Base-by-base conservation (phyloP, 495 filamentous ascomycete species). In the Neurospora hispaniola region DNA sequence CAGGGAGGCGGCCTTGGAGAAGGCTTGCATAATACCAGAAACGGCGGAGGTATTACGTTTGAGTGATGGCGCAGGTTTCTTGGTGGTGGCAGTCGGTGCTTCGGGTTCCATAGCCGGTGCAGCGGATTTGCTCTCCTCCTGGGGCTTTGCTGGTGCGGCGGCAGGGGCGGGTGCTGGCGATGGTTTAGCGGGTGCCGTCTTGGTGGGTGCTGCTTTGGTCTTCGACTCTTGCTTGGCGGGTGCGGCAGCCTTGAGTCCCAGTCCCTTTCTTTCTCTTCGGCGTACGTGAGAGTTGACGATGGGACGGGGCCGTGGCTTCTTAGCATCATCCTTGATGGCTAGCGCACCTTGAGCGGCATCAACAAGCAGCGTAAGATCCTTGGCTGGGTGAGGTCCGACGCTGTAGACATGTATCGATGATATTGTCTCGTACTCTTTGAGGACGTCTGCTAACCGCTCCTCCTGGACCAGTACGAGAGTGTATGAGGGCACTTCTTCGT, bases 361-460 rank as follows among this genome's bases (percentile, higher is more conserved):
- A 12, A 89, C 89, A 69, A 97, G 85, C 10, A 91, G 78, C 78
- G 93, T 89, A 42, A 97, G 82, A 77, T 97, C 89, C 84, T 93
- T 90, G 10, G 94, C 80, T 3, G 88, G 84, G 40, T 88, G 85
- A 1, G 92, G 88, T 43, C 91, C 91, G 48, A 98, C 75, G 78
- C 94, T 97, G 81, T 98, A 98, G 69, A 98, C 82, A 77, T 97
- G 93, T 71, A 97, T 90, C 4, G 91, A 92, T 0, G 84, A 85
- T 72, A 97, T 88, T 31, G 88, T 84, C 44, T 90, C 84, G 73
- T 93, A 97, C 16, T 88, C 87, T 18, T 84, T 79, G 73, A 93
- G 90, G 1, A 86, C 83, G 79, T 89, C 93, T 97, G 74, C 27
- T 31, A 99, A 81, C 69, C 92, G 88, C 72, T 97, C 93, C 78